These are phyloP conservation scores for Neltuma alba DNA, from an alignment of 306 rosid genomes.

Conservation along the genomic window DNA sequence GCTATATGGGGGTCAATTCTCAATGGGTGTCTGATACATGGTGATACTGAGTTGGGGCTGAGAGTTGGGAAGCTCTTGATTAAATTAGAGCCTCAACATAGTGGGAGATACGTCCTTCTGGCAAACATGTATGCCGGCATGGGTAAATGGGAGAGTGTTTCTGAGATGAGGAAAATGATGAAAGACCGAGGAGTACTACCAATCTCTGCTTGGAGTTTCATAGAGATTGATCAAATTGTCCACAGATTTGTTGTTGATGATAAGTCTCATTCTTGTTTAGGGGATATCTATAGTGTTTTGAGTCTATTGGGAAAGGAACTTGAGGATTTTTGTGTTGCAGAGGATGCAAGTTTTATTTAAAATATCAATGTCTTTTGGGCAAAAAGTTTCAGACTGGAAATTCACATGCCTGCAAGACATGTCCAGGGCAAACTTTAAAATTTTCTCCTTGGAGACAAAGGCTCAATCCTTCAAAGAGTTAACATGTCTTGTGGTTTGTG, in stretches of 20 bases:
- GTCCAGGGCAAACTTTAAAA: not conserved
- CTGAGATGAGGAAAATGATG: slow-evolving; percentile 54
- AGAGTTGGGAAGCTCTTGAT: slow-evolving; percentile 53
- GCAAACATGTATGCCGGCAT: slow-evolving; percentile 51
- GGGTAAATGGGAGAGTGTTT: slow-evolving; percentile 55
- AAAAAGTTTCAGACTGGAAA: not conserved
- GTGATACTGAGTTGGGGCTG: slow-evolving; percentile 53
- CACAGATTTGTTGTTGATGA: slow-evolving; percentile 52
- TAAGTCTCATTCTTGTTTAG: slow-evolving; percentile 37
- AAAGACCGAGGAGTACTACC: slow-evolving; percentile 36
- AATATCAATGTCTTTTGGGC: not conserved
- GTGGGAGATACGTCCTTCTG: slow-evolving; percentile 57
- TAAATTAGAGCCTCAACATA: slow-evolving; percentile 51
- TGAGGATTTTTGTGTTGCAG: slow-evolving; percentile 30
- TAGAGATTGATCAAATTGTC: slow-evolving; percentile 47
- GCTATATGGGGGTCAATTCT: slow-evolving; percentile 46
- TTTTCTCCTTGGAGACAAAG: not conserved
- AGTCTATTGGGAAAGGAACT: slow-evolving; percentile 39
- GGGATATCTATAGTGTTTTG: slow-evolving; percentile 36
- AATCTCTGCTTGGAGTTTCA: slow-evolving; percentile 57
- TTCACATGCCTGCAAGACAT: not conserved
- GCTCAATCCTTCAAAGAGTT: not conserved
- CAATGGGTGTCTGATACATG: slow-evolving; percentile 58
- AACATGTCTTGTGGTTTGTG: not conserved
- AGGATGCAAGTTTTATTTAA: slow-evolving; percentile 17